Evolutionary conservation across 352 stramenopile species (phyloP).

Genomic region (Phytophthora ohioensis): DNA sequence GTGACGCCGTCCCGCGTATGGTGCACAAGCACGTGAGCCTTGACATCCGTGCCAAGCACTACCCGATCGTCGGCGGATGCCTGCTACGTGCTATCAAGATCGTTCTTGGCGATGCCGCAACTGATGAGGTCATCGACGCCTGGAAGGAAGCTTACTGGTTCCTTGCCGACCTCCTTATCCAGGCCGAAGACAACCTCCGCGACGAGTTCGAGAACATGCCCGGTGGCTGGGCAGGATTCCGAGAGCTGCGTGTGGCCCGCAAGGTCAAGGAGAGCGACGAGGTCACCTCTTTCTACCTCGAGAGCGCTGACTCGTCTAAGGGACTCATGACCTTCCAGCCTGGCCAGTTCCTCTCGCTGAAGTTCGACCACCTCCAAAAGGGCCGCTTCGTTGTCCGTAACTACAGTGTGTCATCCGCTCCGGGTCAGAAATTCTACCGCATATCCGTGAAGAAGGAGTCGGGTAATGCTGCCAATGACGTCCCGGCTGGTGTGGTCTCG

Average conservation of each 20-base stretch:
- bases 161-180: conserved; percentile 70
- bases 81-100: conserved; percentile 65
- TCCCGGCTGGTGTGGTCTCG: conserved; percentile 55
- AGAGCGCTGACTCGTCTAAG: conserved; percentile 42
- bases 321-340: conserved; percentile 54
- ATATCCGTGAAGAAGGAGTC: conserved; percentile 69
- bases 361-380: conserved; percentile 48
- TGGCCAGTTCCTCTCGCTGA: conserved; percentile 69
- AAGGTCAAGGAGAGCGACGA: conserved; percentile 63
- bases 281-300: conserved; percentile 68
- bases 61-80: conserved; percentile 66
- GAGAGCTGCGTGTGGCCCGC: conserved; percentile 61
- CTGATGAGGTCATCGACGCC: conserved; percentile 61
- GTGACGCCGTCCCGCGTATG: conserved; percentile 62
- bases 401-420: conserved; percentile 62
- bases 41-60: conserved; percentile 71
- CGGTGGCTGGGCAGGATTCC: conserved; percentile 67
- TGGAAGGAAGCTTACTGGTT: conserved; percentile 70
- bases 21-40: conserved; percentile 72
- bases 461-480: conserved; percentile 34
- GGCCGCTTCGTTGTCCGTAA: conserved; percentile 59
- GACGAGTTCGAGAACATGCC: conserved; percentile 37
- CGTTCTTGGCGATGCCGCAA: conserved; percentile 61
- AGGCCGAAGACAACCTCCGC: conserved; percentile 55
- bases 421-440: conserved; percentile 52